A percentile compares a stretch with the other conserved stretches of the same genome.
Evolutionary conservation across 441 rosid genomes (phyloP).

Genomic region (Erysimum pusillum): DNA sequence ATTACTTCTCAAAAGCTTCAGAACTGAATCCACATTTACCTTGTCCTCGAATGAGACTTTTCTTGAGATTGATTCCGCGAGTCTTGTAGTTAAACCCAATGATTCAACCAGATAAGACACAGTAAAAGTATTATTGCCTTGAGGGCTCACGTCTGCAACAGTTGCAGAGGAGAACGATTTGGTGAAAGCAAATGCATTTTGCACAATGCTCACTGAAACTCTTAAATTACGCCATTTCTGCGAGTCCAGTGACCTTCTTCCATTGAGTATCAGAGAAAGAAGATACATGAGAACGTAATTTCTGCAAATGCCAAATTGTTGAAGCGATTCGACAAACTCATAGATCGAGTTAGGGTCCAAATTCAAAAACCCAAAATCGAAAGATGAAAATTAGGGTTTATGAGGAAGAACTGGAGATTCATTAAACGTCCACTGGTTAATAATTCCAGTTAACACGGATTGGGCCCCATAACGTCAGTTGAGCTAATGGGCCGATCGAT

Average conservation of each 20-base stretch:
- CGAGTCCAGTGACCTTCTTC: conserved; percentile 27
- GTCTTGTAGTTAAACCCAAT: conserved; percentile 49
- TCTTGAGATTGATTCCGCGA: conserved; percentile 30
- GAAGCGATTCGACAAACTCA: too few relatives aligned
- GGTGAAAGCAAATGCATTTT: conserved; percentile 17
- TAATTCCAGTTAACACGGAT: too few relatives aligned
- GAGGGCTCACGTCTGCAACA: background rate
- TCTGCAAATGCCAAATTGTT: too few relatives aligned
- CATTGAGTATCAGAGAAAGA: conserved; percentile 23
- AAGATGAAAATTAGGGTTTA: too few relatives aligned
- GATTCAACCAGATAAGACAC: conserved; percentile 40
- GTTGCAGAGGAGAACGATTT: conserved; percentile 31
- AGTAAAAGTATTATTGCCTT: conserved; percentile 24
- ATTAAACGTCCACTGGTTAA: too few relatives aligned
- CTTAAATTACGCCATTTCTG: conserved; percentile 38
- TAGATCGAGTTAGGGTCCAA: too few relatives aligned
- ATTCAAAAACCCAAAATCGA: too few relatives aligned
- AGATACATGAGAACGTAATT: background rate
- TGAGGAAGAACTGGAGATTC: too few relatives aligned
- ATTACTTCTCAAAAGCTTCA: conserved; percentile 37
- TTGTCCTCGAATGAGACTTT: conserved; percentile 23
- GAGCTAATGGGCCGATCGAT: too few relatives aligned
- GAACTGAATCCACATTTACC: conserved; percentile 40
- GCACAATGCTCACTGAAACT: conserved; percentile 3
- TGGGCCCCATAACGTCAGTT: too few relatives aligned